These are phyloP conservation scores for Primulina eburnea DNA, from an alignment of 257 asterid species.

Conservation along the genomic window DNA sequence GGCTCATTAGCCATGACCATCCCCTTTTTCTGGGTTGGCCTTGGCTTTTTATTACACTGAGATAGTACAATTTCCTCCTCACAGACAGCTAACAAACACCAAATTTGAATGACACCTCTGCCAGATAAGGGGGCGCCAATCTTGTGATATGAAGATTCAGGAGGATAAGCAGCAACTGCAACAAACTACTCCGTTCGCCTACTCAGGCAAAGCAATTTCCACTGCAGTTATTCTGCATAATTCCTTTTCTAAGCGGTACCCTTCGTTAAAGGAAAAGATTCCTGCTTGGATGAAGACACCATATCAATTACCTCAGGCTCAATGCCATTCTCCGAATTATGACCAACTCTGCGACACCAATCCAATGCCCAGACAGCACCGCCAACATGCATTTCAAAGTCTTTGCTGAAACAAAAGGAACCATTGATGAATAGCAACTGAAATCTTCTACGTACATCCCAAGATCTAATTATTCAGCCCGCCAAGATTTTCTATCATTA, in stretches of 20 bases:
- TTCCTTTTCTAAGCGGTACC: background rate
- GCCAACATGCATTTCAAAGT: constrained; percentile 76
- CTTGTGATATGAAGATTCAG: constrained; percentile 79
- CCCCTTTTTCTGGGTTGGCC: constrained; percentile 25
- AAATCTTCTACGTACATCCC: constrained; percentile 15
- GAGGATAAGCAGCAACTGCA: constrained; percentile 94
- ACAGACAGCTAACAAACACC: constrained; percentile 62
- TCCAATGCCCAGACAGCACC: constrained; percentile 91
- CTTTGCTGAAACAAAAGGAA: constrained; percentile 58
- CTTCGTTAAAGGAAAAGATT: background rate
- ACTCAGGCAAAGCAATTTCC: background rate
- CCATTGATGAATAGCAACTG: constrained; percentile 14
- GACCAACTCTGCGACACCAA: constrained; percentile 81
- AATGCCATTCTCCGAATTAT: constrained; percentile 34
- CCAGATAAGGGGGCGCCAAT: constrained; percentile 79
- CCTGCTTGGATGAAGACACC: background rate
- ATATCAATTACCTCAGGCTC: constrained; percentile 54
- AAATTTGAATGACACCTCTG: constrained; percentile 84
- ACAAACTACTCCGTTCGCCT: constrained; percentile 49
- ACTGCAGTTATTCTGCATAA: background rate
- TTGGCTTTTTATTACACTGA: constrained; percentile 37
- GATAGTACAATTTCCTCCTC: constrained; percentile 31
- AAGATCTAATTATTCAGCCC: constrained; percentile 21
- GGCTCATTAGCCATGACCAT: constrained; percentile 24
- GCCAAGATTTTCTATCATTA: constrained; percentile 38